Base-by-base conservation (phyloP, 805 yeast genomes). In the Candida loeiensis region DNA sequence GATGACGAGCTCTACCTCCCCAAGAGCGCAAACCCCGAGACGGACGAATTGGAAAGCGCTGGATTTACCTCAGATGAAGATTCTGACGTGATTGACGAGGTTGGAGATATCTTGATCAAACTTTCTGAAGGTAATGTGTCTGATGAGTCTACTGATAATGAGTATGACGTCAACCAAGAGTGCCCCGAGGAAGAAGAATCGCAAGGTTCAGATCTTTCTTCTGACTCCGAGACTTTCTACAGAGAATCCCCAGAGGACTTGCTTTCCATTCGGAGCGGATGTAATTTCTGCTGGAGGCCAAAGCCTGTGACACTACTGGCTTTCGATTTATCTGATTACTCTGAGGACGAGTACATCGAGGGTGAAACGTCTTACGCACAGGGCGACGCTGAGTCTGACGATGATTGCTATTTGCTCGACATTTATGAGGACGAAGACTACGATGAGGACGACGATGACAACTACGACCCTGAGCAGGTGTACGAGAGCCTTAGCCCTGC, bases 71-170 rank as follows among this genome's bases (percentile, higher is more conserved):
- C 22, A 9, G 35, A 32, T 4, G 34, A 21, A 16, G 33, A 30
- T 11, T 17, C 21, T 16, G 33, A 26, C 11, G 29, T 12, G 6
- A 6, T n/a, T 34, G 37, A 13, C 6, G 39, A 26, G 4, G 34
- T 19, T n/a, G 39, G 27, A 13, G 39, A 27, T 27, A 14, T 24
- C 25, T 20, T 19, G 9, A 18, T 21, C 4, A 30, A 30, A 17
- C 17, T 33, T 9, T 34, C 37, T 24, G 37, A 34, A 14, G 29
- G 21, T 4, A 4, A 34, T 4, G 11, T 8, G 9, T 22, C 20
- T 5, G 37, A 41, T 19, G 40, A 37, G 11, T 27, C 22, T 13
- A 16, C 17, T 16, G 34, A 30, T 12, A 30, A 13, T 2, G 40
- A 22, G 6, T 37, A 36, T 9, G 34, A 33, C n/a, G 15, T 22